Conservation (phyloP, 306 rosid genomes). For the Cicer yamashitae region DNA sequence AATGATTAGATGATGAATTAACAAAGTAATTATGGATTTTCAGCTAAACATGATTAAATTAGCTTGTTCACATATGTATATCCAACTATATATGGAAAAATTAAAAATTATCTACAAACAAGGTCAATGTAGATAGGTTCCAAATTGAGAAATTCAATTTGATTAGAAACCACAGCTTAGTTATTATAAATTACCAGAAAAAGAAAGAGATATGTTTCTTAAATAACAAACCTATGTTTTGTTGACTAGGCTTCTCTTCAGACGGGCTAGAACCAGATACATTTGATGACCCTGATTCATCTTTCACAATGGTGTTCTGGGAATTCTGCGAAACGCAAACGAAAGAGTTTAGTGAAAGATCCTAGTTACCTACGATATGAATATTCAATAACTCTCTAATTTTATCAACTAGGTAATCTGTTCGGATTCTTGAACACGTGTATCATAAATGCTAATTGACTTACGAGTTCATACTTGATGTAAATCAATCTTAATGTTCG, state of each 20-base stretch:
- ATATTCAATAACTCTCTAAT: slow-evolving; percentile 6
- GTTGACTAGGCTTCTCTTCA: slow-evolving; percentile 60
- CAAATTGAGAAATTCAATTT: not conserved
- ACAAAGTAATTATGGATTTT: not conserved
- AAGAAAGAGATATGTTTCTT: not conserved
- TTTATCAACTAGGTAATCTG: slow-evolving; percentile 16
- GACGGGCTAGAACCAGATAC: slow-evolving; percentile 60
- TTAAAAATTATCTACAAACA: not conserved
- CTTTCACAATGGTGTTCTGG: slow-evolving; percentile 53
- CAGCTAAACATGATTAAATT: not conserved
- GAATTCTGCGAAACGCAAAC: slow-evolving; percentile 51
- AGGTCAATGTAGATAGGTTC: not conserved
- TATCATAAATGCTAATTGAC: slow-evolving; percentile 23
- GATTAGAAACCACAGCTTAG: not conserved
- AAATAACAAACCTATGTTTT: slow-evolving; percentile 54
- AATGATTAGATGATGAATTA: slow-evolving; percentile 4
- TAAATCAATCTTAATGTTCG: slow-evolving; percentile 22
- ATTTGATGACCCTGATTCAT: slow-evolving; percentile 59
- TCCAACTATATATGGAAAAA: not conserved
- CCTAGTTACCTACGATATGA: not conserved
- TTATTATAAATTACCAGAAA: not conserved
- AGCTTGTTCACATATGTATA: not conserved
- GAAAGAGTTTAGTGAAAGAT: not conserved
- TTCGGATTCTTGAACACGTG: slow-evolving; percentile 1
- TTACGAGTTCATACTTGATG: not conserved